Base-by-base conservation (phyloP, 257 asterid genomes). In the Nicotiana knightiana region DNA sequence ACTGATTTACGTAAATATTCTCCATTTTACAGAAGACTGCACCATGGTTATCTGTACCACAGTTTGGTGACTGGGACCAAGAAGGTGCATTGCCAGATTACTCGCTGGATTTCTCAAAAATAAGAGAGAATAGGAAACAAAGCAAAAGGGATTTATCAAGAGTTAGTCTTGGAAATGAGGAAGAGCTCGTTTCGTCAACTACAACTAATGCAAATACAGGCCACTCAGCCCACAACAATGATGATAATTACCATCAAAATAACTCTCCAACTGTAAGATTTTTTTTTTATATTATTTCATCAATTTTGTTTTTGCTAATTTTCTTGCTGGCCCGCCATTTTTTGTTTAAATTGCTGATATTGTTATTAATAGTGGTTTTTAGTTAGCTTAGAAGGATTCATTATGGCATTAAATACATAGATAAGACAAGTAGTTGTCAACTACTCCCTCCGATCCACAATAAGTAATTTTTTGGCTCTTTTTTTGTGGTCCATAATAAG, bases 51-150 rank as follows among this genome's bases (percentile, higher is more conserved):
- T 93, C 98, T 43, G 97, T 94, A 83, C 97, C 98, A 53, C 97
- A 93, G 53, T 94, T 94, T 82, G 98, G 98, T 18, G 97, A 94
- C 77, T 94, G 98, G 98, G 98, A 94, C 83, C 93, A 90, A 76
- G 90, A 94, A 87, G 95, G 97, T 12, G 86, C 78, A 0, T 26
- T 93, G 86, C 97, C 98, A 0, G 97, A 93, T 62, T 94, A 94
- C 84, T 94, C 98, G 0, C 76, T 94, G 97, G 98, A 94, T 83
- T 94, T 94, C 82, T 85, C 97, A 0, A 94, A 94, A 86, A 93
- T 94, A 79, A 82, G 98, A 86, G 98, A 93, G 77, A 93, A 86
- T 92, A 89, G 97, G 84, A 93, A 93, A 83, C 95, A 93, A 76
- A 94, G 93, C 92, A 94, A 94, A 8, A 43, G 51, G 51, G 12